phyloP scores from a whole-genome alignment of 2,329 filamentous ascomycete genomes.

The Stemphylium lycopersici region DNA sequence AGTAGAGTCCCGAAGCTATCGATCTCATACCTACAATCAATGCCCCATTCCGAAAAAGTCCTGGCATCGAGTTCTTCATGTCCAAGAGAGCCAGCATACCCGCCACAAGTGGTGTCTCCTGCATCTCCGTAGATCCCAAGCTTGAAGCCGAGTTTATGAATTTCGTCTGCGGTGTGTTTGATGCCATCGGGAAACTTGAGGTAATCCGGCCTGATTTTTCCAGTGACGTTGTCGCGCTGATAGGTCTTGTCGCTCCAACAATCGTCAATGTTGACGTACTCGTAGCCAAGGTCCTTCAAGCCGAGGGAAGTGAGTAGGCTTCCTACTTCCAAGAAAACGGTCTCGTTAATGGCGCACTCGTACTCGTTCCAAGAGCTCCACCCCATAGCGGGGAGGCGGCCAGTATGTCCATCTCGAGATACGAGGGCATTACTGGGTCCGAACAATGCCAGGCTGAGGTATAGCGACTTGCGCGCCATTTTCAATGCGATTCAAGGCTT shows the following conservation, averaged over 20 bases:
- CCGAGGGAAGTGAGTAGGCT: constrained; percentile 24
- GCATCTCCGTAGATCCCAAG: constrained; percentile 67
- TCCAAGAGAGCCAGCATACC: constrained; percentile 63
- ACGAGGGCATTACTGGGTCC: constrained; percentile 5
- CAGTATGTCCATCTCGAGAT: constrained; percentile 20
- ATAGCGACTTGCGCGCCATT: constrained; percentile 3
- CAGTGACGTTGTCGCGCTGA: constrained; percentile 40
- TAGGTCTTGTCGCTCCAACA: constrained; percentile 60
- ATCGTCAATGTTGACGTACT: constrained; percentile 65
- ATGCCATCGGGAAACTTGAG: constrained; percentile 66
- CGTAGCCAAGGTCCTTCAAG: constrained; percentile 27
- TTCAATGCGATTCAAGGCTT: neutral
- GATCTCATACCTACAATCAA: constrained; percentile 29
- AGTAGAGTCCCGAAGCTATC: neutral
- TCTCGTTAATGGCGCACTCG: constrained; percentile 29
- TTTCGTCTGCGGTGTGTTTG: constrained; percentile 56
- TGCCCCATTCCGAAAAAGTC: constrained; percentile 54
- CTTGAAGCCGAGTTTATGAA: constrained; percentile 65
- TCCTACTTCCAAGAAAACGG: constrained; percentile 25
- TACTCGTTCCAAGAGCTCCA: constrained; percentile 35
- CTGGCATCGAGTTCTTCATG: constrained; percentile 63
- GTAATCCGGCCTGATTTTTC: constrained; percentile 53
- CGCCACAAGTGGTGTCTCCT: constrained; percentile 58
- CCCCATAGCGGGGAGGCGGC: constrained; percentile 27
- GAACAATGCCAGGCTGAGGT: constrained; percentile 1